Conservation (phyloP, 257 asterid genomes). For the Penstemon davidsonii region DNA sequence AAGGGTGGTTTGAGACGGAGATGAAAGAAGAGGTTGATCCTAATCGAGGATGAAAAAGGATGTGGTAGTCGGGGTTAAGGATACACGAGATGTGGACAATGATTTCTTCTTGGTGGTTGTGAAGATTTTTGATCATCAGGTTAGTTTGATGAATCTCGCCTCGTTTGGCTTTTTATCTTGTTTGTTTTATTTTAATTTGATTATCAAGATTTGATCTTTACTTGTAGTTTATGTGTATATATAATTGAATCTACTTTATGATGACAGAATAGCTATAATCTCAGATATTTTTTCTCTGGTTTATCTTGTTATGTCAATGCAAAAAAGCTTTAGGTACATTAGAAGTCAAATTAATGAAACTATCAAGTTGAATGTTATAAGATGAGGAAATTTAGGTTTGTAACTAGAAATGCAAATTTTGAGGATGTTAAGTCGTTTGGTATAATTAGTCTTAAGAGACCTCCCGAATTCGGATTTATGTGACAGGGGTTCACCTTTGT, state of each 20-base stretch:
- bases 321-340: background rate
- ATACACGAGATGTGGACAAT: slow-evolving; percentile 63
- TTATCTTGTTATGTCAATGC: background rate
- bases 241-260: background rate
- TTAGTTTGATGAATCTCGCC: slow-evolving; percentile 23
- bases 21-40: slow-evolving; percentile 60
- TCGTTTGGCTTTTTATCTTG: background rate
- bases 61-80: slow-evolving; percentile 68
- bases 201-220: slow-evolving; percentile 5
- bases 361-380: background rate
- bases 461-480: background rate
- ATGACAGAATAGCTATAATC: background rate
- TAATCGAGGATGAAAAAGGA: slow-evolving; percentile 70
- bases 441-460: background rate
- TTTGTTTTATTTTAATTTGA: slow-evolving; percentile 7
- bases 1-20: slow-evolving; percentile 76
- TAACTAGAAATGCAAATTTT: background rate
- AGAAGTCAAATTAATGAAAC: background rate
- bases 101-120: slow-evolving; percentile 79
- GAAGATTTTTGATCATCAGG: slow-evolving; percentile 71
- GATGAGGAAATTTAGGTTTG: slow-evolving; percentile 3
- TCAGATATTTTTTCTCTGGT: slow-evolving; percentile 1
- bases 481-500: background rate
- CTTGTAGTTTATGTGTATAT: background rate
- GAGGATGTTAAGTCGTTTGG: background rate